Conservation (phyloP, 2,329 filamentous ascomycete genomes). For the Cladophialophora chaetospira region DNA sequence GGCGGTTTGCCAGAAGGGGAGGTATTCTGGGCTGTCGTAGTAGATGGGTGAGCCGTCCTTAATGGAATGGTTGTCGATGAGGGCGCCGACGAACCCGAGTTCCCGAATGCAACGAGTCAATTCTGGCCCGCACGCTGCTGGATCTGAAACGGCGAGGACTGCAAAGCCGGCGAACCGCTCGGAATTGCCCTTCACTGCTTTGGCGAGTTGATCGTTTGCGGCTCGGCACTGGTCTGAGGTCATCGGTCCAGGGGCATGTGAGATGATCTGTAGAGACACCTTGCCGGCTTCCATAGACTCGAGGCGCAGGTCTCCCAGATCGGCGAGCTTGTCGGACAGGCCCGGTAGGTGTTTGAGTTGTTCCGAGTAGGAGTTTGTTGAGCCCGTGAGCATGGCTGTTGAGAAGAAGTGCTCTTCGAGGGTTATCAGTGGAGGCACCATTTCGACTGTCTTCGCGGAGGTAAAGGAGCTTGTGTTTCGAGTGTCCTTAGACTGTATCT, state of each 20-base stretch:
- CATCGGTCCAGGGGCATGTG: constrained; percentile 24
- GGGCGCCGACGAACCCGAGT: constrained; percentile 51
- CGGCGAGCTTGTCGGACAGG: constrained; percentile 25
- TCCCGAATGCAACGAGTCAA: constrained; percentile 44
- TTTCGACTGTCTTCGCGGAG: background rate
- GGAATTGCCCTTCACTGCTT: constrained; percentile 35
- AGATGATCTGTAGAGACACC: constrained; percentile 29
- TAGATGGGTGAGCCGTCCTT: constrained; percentile 34
- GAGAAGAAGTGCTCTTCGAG: constrained; percentile 33
- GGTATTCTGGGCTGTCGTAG: constrained; percentile 48
- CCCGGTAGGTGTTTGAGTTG: constrained; percentile 27
- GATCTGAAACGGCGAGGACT: constrained; percentile 45
- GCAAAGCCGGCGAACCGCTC: constrained; percentile 48
- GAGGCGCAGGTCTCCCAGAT: constrained; percentile 23
- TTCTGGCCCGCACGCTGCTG: constrained; percentile 40
- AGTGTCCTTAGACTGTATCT: too few relatives aligned
- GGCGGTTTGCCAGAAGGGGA: constrained; percentile 46
- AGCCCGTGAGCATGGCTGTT: constrained; percentile 12
- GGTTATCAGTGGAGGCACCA: constrained; percentile 27
- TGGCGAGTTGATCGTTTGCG: constrained; percentile 29
- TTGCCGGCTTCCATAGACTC: constrained; percentile 25
- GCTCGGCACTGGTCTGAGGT: constrained; percentile 20
- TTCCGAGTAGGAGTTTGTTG: constrained; percentile 20
- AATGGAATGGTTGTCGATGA: constrained; percentile 46
- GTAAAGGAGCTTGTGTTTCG: too few relatives aligned